These are phyloP conservation scores for Harrya chromipes DNA, from an alignment of 768 basidiomycete species.

Conservation along the genomic window DNA sequence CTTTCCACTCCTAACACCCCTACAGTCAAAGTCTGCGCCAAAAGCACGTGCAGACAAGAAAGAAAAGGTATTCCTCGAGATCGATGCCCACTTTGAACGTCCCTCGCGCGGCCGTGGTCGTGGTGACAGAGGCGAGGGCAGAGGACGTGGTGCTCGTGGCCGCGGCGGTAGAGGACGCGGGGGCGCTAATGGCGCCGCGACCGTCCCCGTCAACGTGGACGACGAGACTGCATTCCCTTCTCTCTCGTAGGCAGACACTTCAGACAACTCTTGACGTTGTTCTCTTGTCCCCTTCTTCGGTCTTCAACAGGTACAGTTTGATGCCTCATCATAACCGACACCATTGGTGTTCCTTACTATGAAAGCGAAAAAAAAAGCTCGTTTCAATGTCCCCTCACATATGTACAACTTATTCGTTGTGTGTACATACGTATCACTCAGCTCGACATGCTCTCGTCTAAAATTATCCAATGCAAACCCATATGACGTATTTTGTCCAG, in stretches of 20 bases:
- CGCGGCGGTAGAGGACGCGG: constrained; percentile 46
- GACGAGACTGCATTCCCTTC: constrained; percentile 91
- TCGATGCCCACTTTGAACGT: constrained; percentile 86
- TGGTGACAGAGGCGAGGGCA: constrained; percentile 47
- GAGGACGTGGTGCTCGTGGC: constrained; percentile 43
- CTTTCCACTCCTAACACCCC: constrained; percentile 1
- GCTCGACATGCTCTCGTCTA: neutral
- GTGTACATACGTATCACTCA: constrained; percentile 13
- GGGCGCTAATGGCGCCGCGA: constrained; percentile 35
- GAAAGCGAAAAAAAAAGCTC: constrained; percentile 10
- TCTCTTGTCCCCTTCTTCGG: constrained; percentile 3
- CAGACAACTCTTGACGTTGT: constrained; percentile 3
- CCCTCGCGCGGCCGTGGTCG: constrained; percentile 63
- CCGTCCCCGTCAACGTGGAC: constrained; percentile 61
- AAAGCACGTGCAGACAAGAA: constrained; percentile 78
- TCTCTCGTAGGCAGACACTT: constrained; percentile 46
- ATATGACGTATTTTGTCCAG: neutral
- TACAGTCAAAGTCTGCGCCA: constrained; percentile 58
- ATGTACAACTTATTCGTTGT: constrained; percentile 10
- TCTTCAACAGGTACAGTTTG: constrained; percentile 12
- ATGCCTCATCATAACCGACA: constrained; percentile 9
- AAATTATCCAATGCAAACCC: constrained; percentile 6
- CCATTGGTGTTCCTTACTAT: constrained; percentile 8
- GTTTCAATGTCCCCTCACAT: neutral
- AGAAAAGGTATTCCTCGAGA: constrained; percentile 89